These are phyloP conservation scores for Suillus alpinus DNA, from an alignment of 768 basidiomycete genomes.

Conservation along the genomic window DNA sequence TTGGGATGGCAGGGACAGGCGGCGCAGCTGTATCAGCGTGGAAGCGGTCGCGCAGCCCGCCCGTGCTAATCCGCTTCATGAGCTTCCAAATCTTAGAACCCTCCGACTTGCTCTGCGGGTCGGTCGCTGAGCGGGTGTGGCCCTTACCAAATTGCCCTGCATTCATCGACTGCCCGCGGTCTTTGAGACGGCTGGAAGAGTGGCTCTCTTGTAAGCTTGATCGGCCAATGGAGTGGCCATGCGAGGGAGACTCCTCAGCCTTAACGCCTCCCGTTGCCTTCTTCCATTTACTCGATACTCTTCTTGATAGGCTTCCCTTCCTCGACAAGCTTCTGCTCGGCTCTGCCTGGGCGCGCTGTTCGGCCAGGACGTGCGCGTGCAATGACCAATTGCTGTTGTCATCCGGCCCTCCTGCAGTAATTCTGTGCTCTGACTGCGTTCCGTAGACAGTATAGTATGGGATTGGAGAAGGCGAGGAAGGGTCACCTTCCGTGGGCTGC, in stretches of 20 bases:
- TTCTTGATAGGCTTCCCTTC: constrained; percentile 29
- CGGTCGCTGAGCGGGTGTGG: not conserved
- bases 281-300: constrained; percentile 36
- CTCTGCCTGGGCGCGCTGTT: constrained; percentile 7
- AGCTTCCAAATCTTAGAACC: constrained; percentile 61
- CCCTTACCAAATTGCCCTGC: constrained; percentile 7
- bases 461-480: constrained; percentile 17
- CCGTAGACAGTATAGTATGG: constrained; percentile 64
- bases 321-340: constrained; percentile 3
- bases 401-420: constrained; percentile 42
- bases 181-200: not conserved
- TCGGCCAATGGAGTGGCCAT: constrained; percentile 20
- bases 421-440: constrained; percentile 39
- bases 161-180: constrained; percentile 19
- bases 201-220: constrained; percentile 34
- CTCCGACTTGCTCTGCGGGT: constrained; percentile 18
- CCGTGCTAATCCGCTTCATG: constrained; percentile 67
- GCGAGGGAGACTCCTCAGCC: constrained; percentile 26
- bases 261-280: constrained; percentile 13
- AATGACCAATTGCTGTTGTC: constrained; percentile 25
- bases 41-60: constrained; percentile 55
- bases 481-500: constrained; percentile 18
- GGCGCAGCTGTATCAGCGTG: constrained; percentile 34
- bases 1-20: constrained; percentile 61
- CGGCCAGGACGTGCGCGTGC: constrained; percentile 7